These are phyloP conservation scores for Pichia sporocuriosa DNA, from an alignment of 805 yeast species.

Conservation along the genomic window DNA sequence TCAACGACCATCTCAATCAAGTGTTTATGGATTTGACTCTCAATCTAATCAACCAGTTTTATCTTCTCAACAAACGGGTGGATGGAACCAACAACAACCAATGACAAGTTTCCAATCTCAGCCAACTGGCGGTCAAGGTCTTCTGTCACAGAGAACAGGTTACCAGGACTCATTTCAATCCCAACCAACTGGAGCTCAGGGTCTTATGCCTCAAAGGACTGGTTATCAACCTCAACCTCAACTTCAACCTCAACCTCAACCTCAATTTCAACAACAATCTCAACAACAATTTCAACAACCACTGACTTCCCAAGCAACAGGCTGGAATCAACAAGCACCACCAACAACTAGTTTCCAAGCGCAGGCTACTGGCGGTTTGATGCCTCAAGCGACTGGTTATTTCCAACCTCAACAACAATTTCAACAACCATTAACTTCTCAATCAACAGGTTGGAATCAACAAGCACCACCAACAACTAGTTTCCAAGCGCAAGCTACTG, in stretches of 20 bases:
- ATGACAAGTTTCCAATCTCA: constrained; percentile 24
- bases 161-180: constrained; percentile 29
- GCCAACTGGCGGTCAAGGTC: constrained; percentile 24
- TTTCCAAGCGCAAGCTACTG: constrained; percentile 17
- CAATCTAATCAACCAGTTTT: too few species aligned
- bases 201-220: background rate
- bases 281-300: constrained; percentile 8
- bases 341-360: constrained; percentile 24
- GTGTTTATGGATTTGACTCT: constrained; percentile 31
- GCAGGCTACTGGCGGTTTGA: constrained; percentile 16
- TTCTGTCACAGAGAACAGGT: constrained; percentile 14
- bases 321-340: constrained; percentile 25
- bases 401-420: constrained; percentile 12
- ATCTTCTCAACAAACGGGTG: constrained; percentile 42
- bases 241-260: constrained; percentile 11
- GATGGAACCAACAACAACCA: constrained; percentile 27
- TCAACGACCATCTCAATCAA: constrained; percentile 31
- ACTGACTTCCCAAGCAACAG: constrained; percentile 33
- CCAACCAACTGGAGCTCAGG: constrained; percentile 10
- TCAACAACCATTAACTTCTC: constrained; percentile 21
- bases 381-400: constrained; percentile 12
- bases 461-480: constrained; percentile 15
- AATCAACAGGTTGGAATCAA: constrained; percentile 35
- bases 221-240: constrained; percentile 12
- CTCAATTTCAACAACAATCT: constrained; percentile 8